These are phyloP conservation scores for Arthroderma uncinatum DNA, from an alignment of 2,329 filamentous ascomycete genomes.

Conservation along the genomic window DNA sequence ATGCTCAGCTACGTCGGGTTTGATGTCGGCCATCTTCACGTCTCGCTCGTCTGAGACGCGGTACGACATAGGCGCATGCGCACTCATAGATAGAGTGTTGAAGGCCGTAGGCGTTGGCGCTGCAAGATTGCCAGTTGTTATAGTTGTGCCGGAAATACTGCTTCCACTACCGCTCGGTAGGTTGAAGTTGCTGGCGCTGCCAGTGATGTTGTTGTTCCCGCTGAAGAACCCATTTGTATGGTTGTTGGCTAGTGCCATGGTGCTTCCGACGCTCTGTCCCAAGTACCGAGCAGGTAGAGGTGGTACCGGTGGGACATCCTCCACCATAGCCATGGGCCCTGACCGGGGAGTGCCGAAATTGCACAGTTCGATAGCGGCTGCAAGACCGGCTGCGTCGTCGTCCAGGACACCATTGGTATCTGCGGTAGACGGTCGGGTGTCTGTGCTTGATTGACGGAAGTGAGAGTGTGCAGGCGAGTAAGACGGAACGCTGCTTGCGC, in stretches of 20 bases:
- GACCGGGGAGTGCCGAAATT: slow-evolving; percentile 74
- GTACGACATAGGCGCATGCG: slow-evolving; percentile 33
- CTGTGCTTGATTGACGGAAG: slow-evolving; percentile 63
- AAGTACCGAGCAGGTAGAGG: slow-evolving; percentile 73
- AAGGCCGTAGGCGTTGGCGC: slow-evolving; percentile 31
- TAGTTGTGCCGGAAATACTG: slow-evolving; percentile 1
- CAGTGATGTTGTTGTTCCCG: slow-evolving; percentile 35
- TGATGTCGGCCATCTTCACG: slow-evolving; percentile 58
- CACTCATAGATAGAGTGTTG: slow-evolving; percentile 34
- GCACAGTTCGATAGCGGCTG: slow-evolving; percentile 78
- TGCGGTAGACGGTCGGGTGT: slow-evolving; percentile 66
- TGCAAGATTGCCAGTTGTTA: slow-evolving; percentile 16
- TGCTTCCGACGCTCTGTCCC: slow-evolving; percentile 49
- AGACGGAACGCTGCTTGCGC: slow-evolving; percentile 43
- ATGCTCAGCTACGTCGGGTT: slow-evolving; percentile 29
- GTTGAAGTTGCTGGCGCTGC: slow-evolving; percentile 17
- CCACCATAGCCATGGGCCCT: slow-evolving; percentile 50
- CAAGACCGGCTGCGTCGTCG: slow-evolving; percentile 76
- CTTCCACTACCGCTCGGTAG: slow-evolving; percentile 2
- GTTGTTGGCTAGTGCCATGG: slow-evolving; percentile 33
- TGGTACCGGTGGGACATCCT: slow-evolving; percentile 76
- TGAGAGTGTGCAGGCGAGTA: slow-evolving; percentile 41
- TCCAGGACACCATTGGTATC: slow-evolving; percentile 58
- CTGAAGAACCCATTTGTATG: slow-evolving; percentile 38
- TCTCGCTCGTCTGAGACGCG: slow-evolving; percentile 45